phyloP scores from a whole-genome alignment of 1,139 yeast genomes.

The Kurtzmaniella quercitrusa region DNA sequence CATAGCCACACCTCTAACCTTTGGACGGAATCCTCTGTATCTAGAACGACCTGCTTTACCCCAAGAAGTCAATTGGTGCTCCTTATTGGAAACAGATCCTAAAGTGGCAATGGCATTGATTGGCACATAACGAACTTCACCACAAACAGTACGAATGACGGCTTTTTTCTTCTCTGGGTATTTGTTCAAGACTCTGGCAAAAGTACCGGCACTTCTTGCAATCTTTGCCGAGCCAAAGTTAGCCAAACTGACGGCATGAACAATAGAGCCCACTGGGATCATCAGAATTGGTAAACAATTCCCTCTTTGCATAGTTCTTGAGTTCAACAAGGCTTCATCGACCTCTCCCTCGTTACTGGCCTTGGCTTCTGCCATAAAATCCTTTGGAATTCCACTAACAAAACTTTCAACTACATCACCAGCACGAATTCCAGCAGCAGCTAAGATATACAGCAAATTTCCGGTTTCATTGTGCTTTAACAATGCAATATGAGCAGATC shows the following conservation, averaged over 20 bases:
- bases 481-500: slow-evolving; percentile 92
- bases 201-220: slow-evolving; percentile 92
- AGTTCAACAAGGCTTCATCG: slow-evolving; percentile 87
- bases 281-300: slow-evolving; percentile 88
- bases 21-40: slow-evolving; percentile 90
- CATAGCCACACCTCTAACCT: slow-evolving; percentile 98
- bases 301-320: slow-evolving; percentile 88
- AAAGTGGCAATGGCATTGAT: slow-evolving; percentile 89
- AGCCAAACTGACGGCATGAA: slow-evolving; percentile 79
- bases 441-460: slow-evolving; percentile 72
- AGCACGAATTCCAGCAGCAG: slow-evolving; percentile 87
- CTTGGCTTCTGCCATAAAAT: slow-evolving; percentile 67
- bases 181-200: slow-evolving; percentile 83
- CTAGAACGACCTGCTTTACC: slow-evolving; percentile 98
- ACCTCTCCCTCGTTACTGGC: slow-evolving; percentile 63
- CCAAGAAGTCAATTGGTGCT: slow-evolving; percentile 81
- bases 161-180: slow-evolving; percentile 69
- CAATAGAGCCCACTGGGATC: slow-evolving; percentile 90
- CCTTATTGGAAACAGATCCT: slow-evolving; percentile 93
- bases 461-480: slow-evolving; percentile 62
- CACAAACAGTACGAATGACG: slow-evolving; percentile 77
- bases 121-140: slow-evolving; percentile 89
- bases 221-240: slow-evolving; percentile 85
- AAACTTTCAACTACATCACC: slow-evolving; percentile 91
- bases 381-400: slow-evolving; percentile 81